phyloP scores from a whole-genome alignment of 202 grass and related monocot species.

The Schoenoplectus triqueter region DNA sequence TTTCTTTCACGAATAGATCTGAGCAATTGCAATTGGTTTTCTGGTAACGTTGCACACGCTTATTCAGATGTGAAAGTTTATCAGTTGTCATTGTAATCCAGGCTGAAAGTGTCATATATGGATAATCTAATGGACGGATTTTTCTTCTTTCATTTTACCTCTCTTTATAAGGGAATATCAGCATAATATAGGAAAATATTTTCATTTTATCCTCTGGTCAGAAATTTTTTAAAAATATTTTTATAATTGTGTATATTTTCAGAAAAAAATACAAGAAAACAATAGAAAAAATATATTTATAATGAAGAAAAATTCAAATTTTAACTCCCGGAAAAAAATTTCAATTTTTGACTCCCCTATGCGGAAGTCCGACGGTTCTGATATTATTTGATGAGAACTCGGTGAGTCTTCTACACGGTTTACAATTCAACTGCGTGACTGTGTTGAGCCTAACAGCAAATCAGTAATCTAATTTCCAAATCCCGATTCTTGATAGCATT shows the following conservation, averaged over 20 bases:
- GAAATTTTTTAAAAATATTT: too few species aligned
- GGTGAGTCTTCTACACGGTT: background rate
- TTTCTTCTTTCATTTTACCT: background rate
- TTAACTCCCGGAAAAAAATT: too few species aligned
- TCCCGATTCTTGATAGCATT: slow-evolving; percentile 9
- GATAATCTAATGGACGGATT: background rate
- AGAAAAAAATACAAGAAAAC: too few species aligned
- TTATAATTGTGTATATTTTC: too few species aligned
- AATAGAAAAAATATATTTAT: too few species aligned
- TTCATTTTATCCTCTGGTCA: too few species aligned
- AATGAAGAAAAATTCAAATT: too few species aligned
- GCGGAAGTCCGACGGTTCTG: background rate
- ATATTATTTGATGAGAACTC: too few species aligned
- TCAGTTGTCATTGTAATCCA: background rate
- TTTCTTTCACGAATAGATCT: too few species aligned
- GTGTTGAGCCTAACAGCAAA: background rate
- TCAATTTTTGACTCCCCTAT: too few species aligned
- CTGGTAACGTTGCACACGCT: too few species aligned
- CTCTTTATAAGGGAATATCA: background rate
- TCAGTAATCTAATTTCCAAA: background rate
- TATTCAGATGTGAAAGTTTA: background rate
- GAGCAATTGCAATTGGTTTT: too few species aligned
- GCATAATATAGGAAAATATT: background rate
- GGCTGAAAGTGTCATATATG: background rate
- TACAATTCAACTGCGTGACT: background rate